A percentile compares a stretch with the other conserved stretches of the same genome.
Conservation (phyloP, 805 yeast species). For the Candida adriatica region DNA sequence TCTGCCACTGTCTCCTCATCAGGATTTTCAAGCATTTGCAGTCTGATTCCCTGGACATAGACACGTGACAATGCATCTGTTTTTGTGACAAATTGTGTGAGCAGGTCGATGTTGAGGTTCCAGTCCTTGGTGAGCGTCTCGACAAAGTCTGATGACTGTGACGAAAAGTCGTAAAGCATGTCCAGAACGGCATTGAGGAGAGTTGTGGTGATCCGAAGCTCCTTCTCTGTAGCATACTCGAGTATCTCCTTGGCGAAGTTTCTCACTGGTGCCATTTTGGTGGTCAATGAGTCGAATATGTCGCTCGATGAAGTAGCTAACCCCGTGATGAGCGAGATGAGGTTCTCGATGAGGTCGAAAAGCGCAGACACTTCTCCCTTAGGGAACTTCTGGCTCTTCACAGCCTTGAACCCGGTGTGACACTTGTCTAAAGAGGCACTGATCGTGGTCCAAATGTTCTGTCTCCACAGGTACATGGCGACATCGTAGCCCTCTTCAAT, state of each 20-base stretch:
- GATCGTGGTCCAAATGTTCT: constrained; percentile 63
- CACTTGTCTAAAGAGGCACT: constrained; percentile 46
- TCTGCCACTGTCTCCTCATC: constrained; percentile 18
- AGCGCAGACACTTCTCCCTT: constrained; percentile 42
- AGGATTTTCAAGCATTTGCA: constrained; percentile 29
- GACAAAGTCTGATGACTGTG: constrained; percentile 51
- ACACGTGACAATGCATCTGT: constrained; percentile 29
- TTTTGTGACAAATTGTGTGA: constrained; percentile 9
- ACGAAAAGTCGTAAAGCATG: constrained; percentile 51
- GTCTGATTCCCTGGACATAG: constrained; percentile 30
- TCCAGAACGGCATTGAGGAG: constrained; percentile 49
- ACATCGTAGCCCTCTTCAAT: constrained; percentile 87
- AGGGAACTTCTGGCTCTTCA: constrained; percentile 23
- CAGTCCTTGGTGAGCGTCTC: constrained; percentile 13
- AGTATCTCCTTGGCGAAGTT: constrained; percentile 23
- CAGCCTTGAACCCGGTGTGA: constrained; percentile 38
- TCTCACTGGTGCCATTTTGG: constrained; percentile 21
- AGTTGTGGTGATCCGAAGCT: constrained; percentile 30
- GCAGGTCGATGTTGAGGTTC: constrained; percentile 12
- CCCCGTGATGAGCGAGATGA: constrained; percentile 61
- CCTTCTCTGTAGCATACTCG: constrained; percentile 22
- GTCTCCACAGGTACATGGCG: constrained; percentile 68
- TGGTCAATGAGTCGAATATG: constrained; percentile 38
- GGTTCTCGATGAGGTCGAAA: constrained; percentile 65
- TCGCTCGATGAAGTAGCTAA: constrained; percentile 59